phyloP scores from a whole-genome alignment of 108 stramenopile genomes.

The Halocafeteria seosinensis region DNA sequence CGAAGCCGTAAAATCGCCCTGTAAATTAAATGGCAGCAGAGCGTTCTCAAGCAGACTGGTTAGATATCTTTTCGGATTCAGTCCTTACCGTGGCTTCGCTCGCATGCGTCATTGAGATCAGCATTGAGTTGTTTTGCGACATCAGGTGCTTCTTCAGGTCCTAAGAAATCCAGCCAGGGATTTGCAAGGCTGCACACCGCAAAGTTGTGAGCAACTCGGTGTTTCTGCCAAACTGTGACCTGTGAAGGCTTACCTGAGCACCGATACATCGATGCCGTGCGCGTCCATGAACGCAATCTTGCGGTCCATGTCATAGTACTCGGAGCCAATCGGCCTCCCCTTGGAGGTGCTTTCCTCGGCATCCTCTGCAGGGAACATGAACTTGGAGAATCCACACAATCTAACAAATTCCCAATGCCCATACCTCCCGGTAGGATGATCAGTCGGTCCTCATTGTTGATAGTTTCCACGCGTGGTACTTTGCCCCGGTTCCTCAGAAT shows the following conservation, averaged over 20 bases:
- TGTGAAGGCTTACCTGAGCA: too few species aligned
- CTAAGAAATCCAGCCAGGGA: constrained; percentile 25
- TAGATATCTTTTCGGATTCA: too few species aligned
- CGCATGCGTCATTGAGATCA: constrained; percentile 13
- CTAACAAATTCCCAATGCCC: too few species aligned
- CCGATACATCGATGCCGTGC: constrained; percentile 11
- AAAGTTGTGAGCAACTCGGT: too few species aligned
- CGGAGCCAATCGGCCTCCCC: constrained; percentile 15
- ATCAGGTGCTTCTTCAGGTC: not conserved
- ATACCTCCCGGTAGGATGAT: constrained; percentile 19
- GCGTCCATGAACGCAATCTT: constrained; percentile 23
- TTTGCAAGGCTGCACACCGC: too few species aligned
- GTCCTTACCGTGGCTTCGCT: too few species aligned
- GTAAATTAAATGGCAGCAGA: too few species aligned
- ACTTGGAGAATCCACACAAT: too few species aligned
- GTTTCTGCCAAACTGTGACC: too few species aligned
- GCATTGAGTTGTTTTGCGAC: constrained; percentile 14
- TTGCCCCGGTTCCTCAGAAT: constrained; percentile 1
- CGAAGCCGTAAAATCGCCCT: constrained; percentile 5
- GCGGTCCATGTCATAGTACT: constrained; percentile 11
- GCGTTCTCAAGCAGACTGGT: too few species aligned
- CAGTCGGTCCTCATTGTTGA: constrained; percentile 3
- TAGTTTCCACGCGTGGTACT: not conserved
- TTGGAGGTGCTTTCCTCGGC: not conserved
- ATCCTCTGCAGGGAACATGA: too few species aligned